These are phyloP conservation scores for Populus pruinosa DNA, from an alignment of 345 rosid species.

Conservation along the genomic window DNA sequence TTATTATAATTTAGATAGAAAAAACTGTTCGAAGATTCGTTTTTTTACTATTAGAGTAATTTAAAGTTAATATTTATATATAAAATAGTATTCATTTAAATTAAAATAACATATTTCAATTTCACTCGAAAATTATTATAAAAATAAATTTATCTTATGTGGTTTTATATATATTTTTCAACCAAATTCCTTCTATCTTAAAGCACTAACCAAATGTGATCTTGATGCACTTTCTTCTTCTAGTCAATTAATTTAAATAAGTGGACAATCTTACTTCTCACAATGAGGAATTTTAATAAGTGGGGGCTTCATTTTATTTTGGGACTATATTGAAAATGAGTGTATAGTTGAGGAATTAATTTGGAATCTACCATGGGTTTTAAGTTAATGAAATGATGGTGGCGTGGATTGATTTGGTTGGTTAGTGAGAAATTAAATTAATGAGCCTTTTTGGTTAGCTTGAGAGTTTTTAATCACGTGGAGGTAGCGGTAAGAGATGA, in stretches of 20 bases:
- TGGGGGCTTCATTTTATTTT: neutral
- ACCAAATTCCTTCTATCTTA: too few species aligned
- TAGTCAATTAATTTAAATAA: too few species aligned
- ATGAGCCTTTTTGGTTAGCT: neutral
- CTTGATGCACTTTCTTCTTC: too few species aligned
- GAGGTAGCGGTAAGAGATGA: neutral
- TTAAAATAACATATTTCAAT: too few species aligned
- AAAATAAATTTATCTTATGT: too few species aligned
- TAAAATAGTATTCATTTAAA: too few species aligned
- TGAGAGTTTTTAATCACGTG: neutral
- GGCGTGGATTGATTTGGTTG: neutral
- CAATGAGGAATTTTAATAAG: neutral
- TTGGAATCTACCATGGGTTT: neutral
- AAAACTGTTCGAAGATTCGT: neutral
- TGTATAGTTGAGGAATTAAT: neutral
- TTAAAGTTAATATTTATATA: neutral
- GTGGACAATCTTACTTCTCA: too few species aligned
- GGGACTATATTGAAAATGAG: neutral
- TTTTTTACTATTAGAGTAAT: neutral
- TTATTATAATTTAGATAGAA: neutral
- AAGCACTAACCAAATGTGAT: too few species aligned
- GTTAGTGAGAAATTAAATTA: neutral
- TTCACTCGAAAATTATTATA: too few species aligned
- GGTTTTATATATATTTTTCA: too few species aligned
- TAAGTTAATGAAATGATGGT: neutral